These are phyloP conservation scores for Sophora flavescens DNA, from an alignment of 306 rosid species.

Conservation along the genomic window DNA sequence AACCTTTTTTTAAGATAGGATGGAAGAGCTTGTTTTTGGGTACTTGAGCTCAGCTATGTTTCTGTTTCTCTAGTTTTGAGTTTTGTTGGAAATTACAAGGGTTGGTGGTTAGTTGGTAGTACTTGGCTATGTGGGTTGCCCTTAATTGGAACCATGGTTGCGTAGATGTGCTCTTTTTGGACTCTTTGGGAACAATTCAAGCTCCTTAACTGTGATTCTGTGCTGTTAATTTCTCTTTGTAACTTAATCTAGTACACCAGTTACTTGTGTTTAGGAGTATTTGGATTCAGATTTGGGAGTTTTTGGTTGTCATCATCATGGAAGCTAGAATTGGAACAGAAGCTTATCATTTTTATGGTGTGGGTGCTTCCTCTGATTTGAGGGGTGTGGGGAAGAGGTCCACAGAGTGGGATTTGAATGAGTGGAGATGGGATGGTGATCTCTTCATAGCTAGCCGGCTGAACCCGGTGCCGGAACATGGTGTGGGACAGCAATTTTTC, in stretches of 20 bases:
- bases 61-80: constrained; percentile 38
- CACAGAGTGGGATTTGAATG: constrained; percentile 68
- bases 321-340: constrained; percentile 69
- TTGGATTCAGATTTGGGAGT: constrained; percentile 26
- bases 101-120: constrained; percentile 40
- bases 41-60: constrained; percentile 35
- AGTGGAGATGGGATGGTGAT: constrained; percentile 75
- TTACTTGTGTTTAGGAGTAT: constrained; percentile 1
- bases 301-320: constrained; percentile 49
- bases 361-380: constrained; percentile 56
- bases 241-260: constrained; percentile 22
- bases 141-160: constrained; percentile 65
- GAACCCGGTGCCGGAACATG: constrained; percentile 53
- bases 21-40: not conserved
- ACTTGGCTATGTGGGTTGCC: constrained; percentile 61
- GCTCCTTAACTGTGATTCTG: constrained; percentile 50
- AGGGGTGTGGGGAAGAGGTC: constrained; percentile 60
- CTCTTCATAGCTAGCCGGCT: constrained; percentile 62
- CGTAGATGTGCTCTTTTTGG: constrained; percentile 55
- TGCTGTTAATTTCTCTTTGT: constrained; percentile 44
- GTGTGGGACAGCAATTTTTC: constrained; percentile 59
- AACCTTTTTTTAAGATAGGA: too few relatives aligned
- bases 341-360: constrained; percentile 55
- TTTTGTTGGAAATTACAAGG: constrained; percentile 32
- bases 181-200: constrained; percentile 62